Base-by-base conservation (phyloP, 345 rosid genomes). In the Capsella bursapastoris region DNA sequence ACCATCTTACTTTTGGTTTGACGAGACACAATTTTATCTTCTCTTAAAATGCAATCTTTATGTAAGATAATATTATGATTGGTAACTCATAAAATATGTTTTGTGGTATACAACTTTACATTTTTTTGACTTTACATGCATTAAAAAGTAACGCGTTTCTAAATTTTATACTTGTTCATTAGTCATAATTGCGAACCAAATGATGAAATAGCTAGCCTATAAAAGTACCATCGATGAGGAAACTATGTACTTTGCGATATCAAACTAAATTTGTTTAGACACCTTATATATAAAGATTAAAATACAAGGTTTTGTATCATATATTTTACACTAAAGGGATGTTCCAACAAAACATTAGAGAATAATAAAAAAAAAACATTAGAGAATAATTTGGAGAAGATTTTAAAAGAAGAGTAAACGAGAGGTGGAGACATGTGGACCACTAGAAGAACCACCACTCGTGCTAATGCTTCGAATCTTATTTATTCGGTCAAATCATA, bases 401-500 rank as follows among this genome's bases (percentile, higher is more conserved):
- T 35, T 16, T 18, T 18, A 18, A 37, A 66, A 12, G n/a, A 64
- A 66, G 53, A 59, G 16, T 41, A 38, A 64, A 64, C 37, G 11
- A 50, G 47, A 50, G 55, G 78, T 75, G 62, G 62, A 75, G 35
- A 41, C 68, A 75, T 75, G 73, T 67, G 75, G 70, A 53, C 79
- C 79, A 75, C 60, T 44, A 16, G 31, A 66, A 56, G 65, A 57
- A 65, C 49, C 70, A 70, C 66, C 77, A 65, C 56, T 71, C 72
- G 80, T 65, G 80, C 57, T 49, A 43, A 48, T 13, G 53, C 64
- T 71, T 71, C 16, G 63, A 71, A 65, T 77, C 65, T 31, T 64
- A 50, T 77, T 64, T 57, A 57, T 71, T 77, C 80, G 73, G 80
- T 77, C 80, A 77, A 71, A 77, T 71, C 56, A 22, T 22, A 58